Conservation (phyloP, 2,329 filamentous ascomycete genomes). For the Annulohypoxylon truncatum region DNA sequence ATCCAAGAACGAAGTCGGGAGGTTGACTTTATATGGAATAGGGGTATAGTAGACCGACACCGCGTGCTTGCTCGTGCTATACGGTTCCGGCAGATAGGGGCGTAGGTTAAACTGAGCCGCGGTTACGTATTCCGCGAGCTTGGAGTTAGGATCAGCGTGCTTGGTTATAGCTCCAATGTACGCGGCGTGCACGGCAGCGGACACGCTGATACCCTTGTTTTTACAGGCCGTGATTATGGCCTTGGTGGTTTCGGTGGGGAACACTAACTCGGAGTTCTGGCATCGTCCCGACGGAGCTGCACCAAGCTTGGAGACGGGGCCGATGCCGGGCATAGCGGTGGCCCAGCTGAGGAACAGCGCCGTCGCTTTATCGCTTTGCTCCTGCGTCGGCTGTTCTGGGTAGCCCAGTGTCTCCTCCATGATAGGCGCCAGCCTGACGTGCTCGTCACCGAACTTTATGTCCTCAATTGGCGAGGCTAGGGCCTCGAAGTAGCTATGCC, state of each 20-base stretch:
- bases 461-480: conserved; percentile 27
- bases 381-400: conserved; percentile 28
- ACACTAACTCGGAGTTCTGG: conserved; percentile 33
- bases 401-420: conserved; percentile 34
- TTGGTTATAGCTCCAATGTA: conserved; percentile 38
- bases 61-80: conserved; percentile 38
- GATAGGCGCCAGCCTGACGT: conserved; percentile 26
- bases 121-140: conserved; percentile 41
- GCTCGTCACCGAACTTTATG: conserved; percentile 35
- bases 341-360: conserved; percentile 33
- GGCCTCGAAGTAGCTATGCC: conserved; percentile 40
- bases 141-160: conserved; percentile 37
- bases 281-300: conserved; percentile 28
- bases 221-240: conserved; percentile 38
- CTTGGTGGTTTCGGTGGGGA: conserved; percentile 37
- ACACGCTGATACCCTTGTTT: conserved; percentile 42
- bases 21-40: conserved; percentile 27
- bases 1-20: conserved; percentile 36
- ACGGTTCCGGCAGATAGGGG: conserved; percentile 41
- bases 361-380: conserved; percentile 18
- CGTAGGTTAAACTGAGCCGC: conserved; percentile 46
- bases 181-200: conserved; percentile 45
- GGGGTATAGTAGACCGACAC: conserved; percentile 37
- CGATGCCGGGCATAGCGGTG: conserved; percentile 35
- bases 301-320: conserved; percentile 30